Evolutionary conservation across 1,284 basidiomycete species (phyloP).

Genomic region (Lentinula novae-zelandiae): DNA sequence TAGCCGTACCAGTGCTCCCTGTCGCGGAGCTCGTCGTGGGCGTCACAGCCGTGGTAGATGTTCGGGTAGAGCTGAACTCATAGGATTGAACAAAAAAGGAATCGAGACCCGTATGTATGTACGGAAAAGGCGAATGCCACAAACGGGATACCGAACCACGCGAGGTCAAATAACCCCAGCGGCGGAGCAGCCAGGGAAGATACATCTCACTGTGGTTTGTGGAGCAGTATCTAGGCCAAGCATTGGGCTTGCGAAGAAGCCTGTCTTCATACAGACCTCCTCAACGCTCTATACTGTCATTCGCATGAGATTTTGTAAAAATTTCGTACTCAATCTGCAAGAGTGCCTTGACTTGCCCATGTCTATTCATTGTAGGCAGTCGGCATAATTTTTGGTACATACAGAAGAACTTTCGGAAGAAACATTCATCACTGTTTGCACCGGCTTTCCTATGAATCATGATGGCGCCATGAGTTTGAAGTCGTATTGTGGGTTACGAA

Average conservation of each 20-base stretch:
- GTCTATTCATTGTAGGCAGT: neutral
- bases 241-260: neutral
- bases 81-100: too few species aligned
- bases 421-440: too few species aligned
- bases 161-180: constrained; percentile 14
- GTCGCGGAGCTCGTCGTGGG: neutral
- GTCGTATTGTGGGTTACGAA: too few species aligned
- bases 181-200: constrained; percentile 9
- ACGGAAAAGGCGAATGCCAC: neutral
- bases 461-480: too few species aligned
- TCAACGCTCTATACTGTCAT: too few species aligned
- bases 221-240: too few species aligned
- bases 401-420: neutral
- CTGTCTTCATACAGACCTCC: too few species aligned
- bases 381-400: neutral
- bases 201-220: too few species aligned
- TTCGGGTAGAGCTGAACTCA: neutral
- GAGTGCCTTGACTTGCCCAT: neutral
- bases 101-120: too few species aligned
- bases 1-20: constrained; percentile 2
- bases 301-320: too few species aligned
- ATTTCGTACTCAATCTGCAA: neutral
- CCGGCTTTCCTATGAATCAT: too few species aligned
- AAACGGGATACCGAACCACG: constrained; percentile 13
- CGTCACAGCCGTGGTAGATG: neutral